Base-by-base conservation (phyloP, 306 rosid genomes). In the Rubus parviflorus region DNA sequence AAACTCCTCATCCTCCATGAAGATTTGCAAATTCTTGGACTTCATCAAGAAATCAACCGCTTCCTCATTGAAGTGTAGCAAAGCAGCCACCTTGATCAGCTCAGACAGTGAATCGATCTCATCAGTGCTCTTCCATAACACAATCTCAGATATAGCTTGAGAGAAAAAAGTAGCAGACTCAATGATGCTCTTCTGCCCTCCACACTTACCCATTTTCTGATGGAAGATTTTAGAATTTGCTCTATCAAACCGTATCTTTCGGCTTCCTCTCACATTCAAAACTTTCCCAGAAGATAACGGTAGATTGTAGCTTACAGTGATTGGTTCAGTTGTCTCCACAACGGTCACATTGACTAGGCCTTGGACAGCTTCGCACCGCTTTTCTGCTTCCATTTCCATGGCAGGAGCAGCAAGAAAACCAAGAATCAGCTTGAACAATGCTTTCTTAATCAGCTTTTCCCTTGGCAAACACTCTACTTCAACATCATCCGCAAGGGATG, bases 1-100 rank as follows among this genome's bases (percentile, higher is more conserved):
- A 78, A 92, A 90, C 22, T 81, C 77, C 45, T 83, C 90, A 75
- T 93, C 98, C 83, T 89, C 96, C 49, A 40, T 3, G 81, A 88
- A 87, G 57, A 86, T 81, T 73, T 85, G 89, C 85, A 93, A 69
- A 75, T 90, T 87, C 78, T 81, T 89, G 68, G 90, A 87, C 79
- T 86, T 89, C 96, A 93, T 86, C 7, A 86, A 77, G 72, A 88
- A 88, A 0, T 80, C 83, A 57, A 93, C 76, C 8, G 76, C 90
- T 63, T 79, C 89, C 58, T 82, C 88, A 20, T 93, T 77, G 70
- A 91, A 93, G 12, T 87, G 76, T 57, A 89, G 57, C 56, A 81
- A 80, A 85, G 9, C 82, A 25, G 65, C 98, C 72, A 91, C n/a
- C 78, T 67, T 87, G 81, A 93, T 79, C 45, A 91, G 86, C 80